These are phyloP conservation scores for Sugiyamaella marilandica DNA, from an alignment of 805 yeast species.

Conservation along the genomic window DNA sequence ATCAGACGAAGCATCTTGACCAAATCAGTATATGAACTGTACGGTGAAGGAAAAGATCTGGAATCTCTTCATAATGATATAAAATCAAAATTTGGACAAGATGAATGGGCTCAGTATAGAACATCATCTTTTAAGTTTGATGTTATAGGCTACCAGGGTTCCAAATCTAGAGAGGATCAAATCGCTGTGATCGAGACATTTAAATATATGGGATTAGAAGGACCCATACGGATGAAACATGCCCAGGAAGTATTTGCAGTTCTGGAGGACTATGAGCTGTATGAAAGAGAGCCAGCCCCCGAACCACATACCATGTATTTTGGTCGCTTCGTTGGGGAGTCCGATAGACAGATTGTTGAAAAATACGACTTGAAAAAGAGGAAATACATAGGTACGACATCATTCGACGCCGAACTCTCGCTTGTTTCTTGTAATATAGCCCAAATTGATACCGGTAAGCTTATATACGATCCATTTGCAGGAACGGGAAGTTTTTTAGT, in stretches of 20 bases:
- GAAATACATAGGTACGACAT: slow-evolving; percentile 89
- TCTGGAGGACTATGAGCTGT: slow-evolving; percentile 60
- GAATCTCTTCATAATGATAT: slow-evolving; percentile 56
- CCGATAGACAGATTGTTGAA: slow-evolving; percentile 64
- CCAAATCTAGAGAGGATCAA: slow-evolving; percentile 47
- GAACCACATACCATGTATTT: slow-evolving; percentile 61
- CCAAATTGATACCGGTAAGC: slow-evolving; percentile 57
- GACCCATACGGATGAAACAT: slow-evolving; percentile 70
- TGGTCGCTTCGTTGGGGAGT: slow-evolving; percentile 69
- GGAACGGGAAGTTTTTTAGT: slow-evolving; percentile 95
- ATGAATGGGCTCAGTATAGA: slow-evolving; percentile 35
- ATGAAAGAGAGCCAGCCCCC: slow-evolving; percentile 38
- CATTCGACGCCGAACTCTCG: slow-evolving; percentile 91
- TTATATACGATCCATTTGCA: slow-evolving; percentile 90
- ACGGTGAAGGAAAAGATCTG: slow-evolving; percentile 64
- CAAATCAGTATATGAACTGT: slow-evolving; percentile 74
- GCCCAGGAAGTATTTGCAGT: slow-evolving; percentile 70
- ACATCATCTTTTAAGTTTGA: slow-evolving; percentile 71
- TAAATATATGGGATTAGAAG: slow-evolving; percentile 63
- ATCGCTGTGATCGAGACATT: slow-evolving; percentile 67
- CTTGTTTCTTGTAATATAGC: slow-evolving; percentile 84
- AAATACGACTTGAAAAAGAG: slow-evolving; percentile 75
- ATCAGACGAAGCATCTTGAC: slow-evolving; percentile 64
- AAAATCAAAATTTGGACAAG: slow-evolving; percentile 29
- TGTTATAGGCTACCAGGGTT: slow-evolving; percentile 71